Percentiles rank a stretch among this genome's conserved stretches.
Evolutionary conservation across 2,329 filamentous ascomycete genomes (phyloP).

Genomic region (Neocucurbitaria cava): DNA sequence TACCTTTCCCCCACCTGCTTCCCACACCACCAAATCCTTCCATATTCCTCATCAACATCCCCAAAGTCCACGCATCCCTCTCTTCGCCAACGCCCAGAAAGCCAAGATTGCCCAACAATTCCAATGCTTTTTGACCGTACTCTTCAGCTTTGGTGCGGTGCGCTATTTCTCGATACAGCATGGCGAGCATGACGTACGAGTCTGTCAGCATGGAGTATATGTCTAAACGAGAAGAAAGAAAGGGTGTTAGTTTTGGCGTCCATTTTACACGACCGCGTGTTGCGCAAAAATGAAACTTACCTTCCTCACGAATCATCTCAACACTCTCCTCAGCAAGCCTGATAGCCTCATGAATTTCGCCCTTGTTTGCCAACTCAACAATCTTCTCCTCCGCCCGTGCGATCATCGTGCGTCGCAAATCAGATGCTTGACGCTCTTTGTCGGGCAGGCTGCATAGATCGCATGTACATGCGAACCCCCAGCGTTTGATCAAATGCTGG

Average conservation of each 20-base stretch:
- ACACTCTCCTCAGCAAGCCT: constrained; percentile 13
- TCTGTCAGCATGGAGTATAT: constrained; percentile 21
- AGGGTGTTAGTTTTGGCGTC: no score
- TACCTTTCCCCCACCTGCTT: neutral
- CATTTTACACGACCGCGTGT: no score
- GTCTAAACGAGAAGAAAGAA: neutral
- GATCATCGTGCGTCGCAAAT: constrained; percentile 25
- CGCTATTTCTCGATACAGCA: constrained; percentile 15
- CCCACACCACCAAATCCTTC: constrained; percentile 5
- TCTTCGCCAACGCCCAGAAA: constrained; percentile 21
- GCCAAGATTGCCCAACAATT: constrained; percentile 16
- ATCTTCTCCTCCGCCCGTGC: constrained; percentile 8
- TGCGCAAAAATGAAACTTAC: neutral
- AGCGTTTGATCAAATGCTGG: constrained; percentile 15
- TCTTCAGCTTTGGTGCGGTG: constrained; percentile 17
- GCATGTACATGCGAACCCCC: constrained; percentile 36
- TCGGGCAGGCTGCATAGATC: constrained; percentile 15
- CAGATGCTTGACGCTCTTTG: constrained; percentile 12
- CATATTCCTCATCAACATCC: constrained; percentile 18
- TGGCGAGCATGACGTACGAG: constrained; percentile 25
- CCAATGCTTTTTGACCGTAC: constrained; percentile 9
- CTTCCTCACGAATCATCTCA: constrained; percentile 24
- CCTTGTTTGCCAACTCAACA: constrained; percentile 6
- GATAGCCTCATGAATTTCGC: constrained; percentile 14
- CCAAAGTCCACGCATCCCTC: constrained; percentile 19